phyloP scores from a whole-genome alignment of 768 basidiomycete genomes.

The Amanita jacksonii region DNA sequence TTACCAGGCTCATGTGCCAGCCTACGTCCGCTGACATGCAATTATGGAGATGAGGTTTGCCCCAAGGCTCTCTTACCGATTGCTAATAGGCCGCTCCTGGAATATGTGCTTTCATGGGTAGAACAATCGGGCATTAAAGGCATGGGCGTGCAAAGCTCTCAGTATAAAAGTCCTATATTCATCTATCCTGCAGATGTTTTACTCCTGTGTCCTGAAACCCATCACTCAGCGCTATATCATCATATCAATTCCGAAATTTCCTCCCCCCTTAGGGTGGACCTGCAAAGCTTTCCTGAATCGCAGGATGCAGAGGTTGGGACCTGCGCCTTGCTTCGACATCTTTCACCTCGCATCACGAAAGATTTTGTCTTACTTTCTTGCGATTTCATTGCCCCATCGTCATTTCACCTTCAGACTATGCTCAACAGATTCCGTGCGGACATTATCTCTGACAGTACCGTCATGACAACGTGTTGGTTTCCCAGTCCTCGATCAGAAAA shows the following conservation, averaged over 20 bases:
- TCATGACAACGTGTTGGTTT: constrained; percentile 65
- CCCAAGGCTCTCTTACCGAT: constrained; percentile 86
- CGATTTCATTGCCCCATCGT: constrained; percentile 76
- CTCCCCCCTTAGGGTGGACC: constrained; percentile 59
- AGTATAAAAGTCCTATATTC: constrained; percentile 3
- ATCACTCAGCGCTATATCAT: constrained; percentile 69
- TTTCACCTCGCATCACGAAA: constrained; percentile 62
- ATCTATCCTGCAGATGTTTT: constrained; percentile 55
- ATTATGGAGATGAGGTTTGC: constrained; percentile 72
- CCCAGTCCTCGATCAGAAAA: constrained; percentile 43
- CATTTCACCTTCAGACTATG: constrained; percentile 57
- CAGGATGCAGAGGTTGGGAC: constrained; percentile 59
- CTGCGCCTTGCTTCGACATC: constrained; percentile 66
- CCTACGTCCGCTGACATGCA: constrained; percentile 62
- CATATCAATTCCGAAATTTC: constrained; percentile 75
- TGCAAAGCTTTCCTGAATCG: constrained; percentile 75
- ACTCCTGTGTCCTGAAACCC: constrained; percentile 72
- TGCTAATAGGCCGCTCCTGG: constrained; percentile 81
- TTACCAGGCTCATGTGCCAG: constrained; percentile 26
- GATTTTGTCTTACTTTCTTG: constrained; percentile 90
- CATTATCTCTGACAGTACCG: constrained; percentile 47
- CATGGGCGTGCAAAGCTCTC: constrained; percentile 19
- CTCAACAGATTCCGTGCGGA: constrained; percentile 81
- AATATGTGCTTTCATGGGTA: constrained; percentile 78
- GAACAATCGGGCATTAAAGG: constrained; percentile 83